Percentiles rank a stretch among this genome's conserved stretches.
These are phyloP conservation scores for Erythrobasidium hasegawianum DNA, from an alignment of 1,284 basidiomycete species.

Conservation along the genomic window DNA sequence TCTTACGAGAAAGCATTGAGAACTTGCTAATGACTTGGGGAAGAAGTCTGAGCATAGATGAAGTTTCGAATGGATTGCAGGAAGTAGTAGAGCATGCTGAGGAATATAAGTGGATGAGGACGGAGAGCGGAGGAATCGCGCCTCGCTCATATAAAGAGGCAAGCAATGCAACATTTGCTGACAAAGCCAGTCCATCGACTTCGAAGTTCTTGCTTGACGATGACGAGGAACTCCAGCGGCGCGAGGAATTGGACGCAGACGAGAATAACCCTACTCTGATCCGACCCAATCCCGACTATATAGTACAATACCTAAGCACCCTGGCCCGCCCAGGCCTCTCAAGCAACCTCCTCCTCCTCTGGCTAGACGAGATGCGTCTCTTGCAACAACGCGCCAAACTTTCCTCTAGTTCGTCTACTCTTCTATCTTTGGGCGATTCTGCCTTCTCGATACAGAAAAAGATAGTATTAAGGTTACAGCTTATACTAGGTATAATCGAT, in stretches of 20 bases:
- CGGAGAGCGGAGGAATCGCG: conserved; percentile 10
- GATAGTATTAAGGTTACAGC: conserved; percentile 63
- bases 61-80: conserved; percentile 8
- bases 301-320: conserved; percentile 14
- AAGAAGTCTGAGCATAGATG: conserved; percentile 7
- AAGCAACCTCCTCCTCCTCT: conserved; percentile 65
- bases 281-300: conserved; percentile 15
- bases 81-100: conserved; percentile 5
- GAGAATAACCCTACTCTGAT: not conserved
- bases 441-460: conserved; percentile 17
- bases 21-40: conserved; percentile 20
- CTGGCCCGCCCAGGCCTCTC: conserved; percentile 43
- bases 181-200: not conserved
- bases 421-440: too few species aligned
- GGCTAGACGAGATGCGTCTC: conserved; percentile 66
- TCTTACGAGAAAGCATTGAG: conserved; percentile 10
- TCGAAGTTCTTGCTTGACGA: not conserved
- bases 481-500: conserved; percentile 72
- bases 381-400: conserved; percentile 23
- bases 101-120: conserved; percentile 13
- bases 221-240: not conserved
- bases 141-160: too few species aligned
- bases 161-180: too few species aligned
- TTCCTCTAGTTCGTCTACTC: not conserved
- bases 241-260: not conserved